These are phyloP conservation scores for Cubamyces sp. DNA, from an alignment of 768 basidiomycete genomes.

Conservation along the genomic window DNA sequence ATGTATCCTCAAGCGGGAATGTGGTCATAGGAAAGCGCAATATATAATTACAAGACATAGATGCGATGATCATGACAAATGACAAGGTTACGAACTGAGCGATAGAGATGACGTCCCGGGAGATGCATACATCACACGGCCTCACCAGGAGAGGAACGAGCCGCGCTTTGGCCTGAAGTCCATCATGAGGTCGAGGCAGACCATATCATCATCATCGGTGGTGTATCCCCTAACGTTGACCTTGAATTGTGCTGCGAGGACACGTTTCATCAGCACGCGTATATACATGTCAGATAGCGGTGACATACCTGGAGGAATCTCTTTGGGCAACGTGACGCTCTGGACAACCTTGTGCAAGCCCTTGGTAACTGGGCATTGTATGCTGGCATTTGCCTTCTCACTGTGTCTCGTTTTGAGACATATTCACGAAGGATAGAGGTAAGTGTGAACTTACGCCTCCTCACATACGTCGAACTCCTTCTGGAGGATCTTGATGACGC, in stretches of 20 bases:
- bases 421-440: neutral
- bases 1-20: neutral
- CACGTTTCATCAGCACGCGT: conserved; percentile 12
- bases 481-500: conserved; percentile 83
- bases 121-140: neutral
- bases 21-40: neutral
- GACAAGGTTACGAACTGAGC: neutral
- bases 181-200: conserved; percentile 80
- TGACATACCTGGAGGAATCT: conserved; percentile 79
- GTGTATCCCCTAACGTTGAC: conserved; percentile 75
- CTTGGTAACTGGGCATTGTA: conserved; percentile 83
- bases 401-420: conserved; percentile 43
- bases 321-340: conserved; percentile 84
- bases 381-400: conserved; percentile 67
- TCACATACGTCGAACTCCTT: conserved; percentile 90
- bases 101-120: neutral
- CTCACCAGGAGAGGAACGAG: conserved; percentile 34
- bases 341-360: conserved; percentile 78
- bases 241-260: conserved; percentile 74
- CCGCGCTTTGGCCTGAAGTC: conserved; percentile 62
- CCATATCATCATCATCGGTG: conserved; percentile 68
- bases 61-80: neutral
- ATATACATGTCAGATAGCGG: neutral
- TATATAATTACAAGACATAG: conserved; percentile 6
- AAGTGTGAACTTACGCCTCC: conserved; percentile 76